Conservation (phyloP, 2,329 filamentous ascomycete species). For the Laburnicola sp. region DNA sequence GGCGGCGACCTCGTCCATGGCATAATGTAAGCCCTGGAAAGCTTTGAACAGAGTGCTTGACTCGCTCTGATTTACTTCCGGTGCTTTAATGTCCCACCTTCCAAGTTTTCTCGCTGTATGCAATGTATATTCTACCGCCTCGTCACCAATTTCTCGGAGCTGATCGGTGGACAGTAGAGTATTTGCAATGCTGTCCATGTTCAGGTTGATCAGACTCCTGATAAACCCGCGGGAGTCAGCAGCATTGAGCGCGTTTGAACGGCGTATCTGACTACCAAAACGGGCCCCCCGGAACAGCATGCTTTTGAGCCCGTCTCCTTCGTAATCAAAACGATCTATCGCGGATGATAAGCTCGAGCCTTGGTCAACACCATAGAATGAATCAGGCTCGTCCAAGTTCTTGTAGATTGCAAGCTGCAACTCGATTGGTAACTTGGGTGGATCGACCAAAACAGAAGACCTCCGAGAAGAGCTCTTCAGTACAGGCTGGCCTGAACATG, state of each 20-base stretch:
- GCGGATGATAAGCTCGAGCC: slow-evolving; percentile 75
- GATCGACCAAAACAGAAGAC: slow-evolving; percentile 58
- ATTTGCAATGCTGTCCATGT: slow-evolving; percentile 82
- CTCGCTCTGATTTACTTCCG: slow-evolving; percentile 63
- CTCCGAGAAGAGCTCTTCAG: slow-evolving; percentile 62
- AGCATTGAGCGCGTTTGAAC: slow-evolving; percentile 58
- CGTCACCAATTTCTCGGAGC: slow-evolving; percentile 59
- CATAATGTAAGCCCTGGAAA: slow-evolving; percentile 76
- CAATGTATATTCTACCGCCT: slow-evolving; percentile 72
- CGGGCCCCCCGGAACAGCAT: slow-evolving; percentile 89
- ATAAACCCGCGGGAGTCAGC: slow-evolving; percentile 71
- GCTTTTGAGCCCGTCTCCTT: slow-evolving; percentile 82
- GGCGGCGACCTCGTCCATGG: slow-evolving; percentile 59
- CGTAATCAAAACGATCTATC: slow-evolving; percentile 81
- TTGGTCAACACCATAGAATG: slow-evolving; percentile 89
- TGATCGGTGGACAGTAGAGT: slow-evolving; percentile 73
- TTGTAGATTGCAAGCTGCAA: slow-evolving; percentile 82
- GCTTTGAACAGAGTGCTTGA: slow-evolving; percentile 75
- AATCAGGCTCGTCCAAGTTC: slow-evolving; percentile 92
- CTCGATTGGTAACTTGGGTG: slow-evolving; percentile 58
- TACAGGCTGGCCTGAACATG: slow-evolving; percentile 60
- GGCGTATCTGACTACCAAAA: slow-evolving; percentile 80
- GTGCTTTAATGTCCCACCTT: slow-evolving; percentile 86
- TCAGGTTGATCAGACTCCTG: slow-evolving; percentile 75
- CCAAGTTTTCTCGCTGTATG: slow-evolving; percentile 79